Conservation (phyloP, 805 yeast genomes). For the Saturnispora ahearnii region DNA sequence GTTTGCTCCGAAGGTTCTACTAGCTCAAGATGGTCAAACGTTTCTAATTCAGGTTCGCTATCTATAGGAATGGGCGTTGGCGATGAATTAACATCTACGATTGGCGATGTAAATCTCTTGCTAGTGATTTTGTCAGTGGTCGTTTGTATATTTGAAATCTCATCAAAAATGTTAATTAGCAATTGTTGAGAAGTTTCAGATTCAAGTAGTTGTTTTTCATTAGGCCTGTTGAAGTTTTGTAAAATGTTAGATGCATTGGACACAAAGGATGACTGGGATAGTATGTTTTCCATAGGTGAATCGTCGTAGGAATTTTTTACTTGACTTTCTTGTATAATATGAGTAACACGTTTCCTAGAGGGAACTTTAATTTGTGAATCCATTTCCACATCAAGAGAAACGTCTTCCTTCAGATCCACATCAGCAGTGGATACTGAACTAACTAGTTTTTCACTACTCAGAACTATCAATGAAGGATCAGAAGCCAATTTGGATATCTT, state of each 20-base stretch:
- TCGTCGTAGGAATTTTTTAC: background rate
- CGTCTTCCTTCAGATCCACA: background rate
- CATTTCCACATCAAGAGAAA: background rate
- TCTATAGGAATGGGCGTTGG: background rate
- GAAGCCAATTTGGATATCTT: background rate
- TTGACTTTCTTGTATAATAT: background rate
- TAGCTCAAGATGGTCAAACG: background rate
- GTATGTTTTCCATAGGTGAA: background rate
- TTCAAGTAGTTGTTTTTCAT: background rate
- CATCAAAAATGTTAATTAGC: constrained; percentile 3
- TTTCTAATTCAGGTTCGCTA: background rate
- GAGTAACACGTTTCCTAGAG: background rate
- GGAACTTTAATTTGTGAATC: constrained; percentile 1
- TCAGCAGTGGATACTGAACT: background rate
- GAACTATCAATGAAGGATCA: background rate
- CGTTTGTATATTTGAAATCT: background rate
- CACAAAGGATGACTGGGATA: background rate
- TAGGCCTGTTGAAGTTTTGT: background rate
- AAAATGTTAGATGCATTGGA: background rate
- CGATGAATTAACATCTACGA: background rate
- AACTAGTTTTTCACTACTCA: background rate
- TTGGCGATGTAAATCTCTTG: background rate
- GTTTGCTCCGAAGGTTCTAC: background rate
- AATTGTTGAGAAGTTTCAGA: background rate
- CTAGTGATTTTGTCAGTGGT: background rate